Conservation (phyloP, 2,329 filamentous ascomycete genomes). For the Colletotrichum cereale region DNA sequence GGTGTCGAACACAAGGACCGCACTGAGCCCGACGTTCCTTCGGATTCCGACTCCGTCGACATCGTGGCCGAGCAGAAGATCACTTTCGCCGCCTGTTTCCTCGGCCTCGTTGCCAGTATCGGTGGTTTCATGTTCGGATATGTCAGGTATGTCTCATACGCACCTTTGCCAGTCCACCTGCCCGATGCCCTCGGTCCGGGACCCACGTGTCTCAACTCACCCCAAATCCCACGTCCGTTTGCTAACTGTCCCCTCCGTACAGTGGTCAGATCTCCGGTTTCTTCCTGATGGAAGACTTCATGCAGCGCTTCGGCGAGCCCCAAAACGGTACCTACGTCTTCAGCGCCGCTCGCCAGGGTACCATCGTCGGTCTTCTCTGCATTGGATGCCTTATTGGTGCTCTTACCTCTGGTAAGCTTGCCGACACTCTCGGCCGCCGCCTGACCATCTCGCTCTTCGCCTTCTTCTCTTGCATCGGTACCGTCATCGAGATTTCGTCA, state of each 20-base stretch:
- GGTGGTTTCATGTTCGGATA: slow-evolving; percentile 71
- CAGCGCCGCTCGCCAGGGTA: slow-evolving; percentile 70
- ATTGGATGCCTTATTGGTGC: slow-evolving; percentile 71
- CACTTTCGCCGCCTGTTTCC: slow-evolving; percentile 58
- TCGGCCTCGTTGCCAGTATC: slow-evolving; percentile 65
- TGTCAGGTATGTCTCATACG: slow-evolving; percentile 57
- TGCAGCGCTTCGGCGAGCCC: slow-evolving; percentile 63
- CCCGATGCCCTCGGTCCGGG: neutral
- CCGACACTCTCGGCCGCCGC: slow-evolving; percentile 72
- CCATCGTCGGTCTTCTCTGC: slow-evolving; percentile 72
- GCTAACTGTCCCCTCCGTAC: slow-evolving; percentile 3
- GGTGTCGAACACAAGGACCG: slow-evolving; percentile 36
- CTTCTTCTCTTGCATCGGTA: slow-evolving; percentile 73
- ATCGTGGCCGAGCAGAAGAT: slow-evolving; percentile 45
- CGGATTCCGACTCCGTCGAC: slow-evolving; percentile 25
- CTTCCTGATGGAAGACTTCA: slow-evolving; percentile 70
- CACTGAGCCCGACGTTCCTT: slow-evolving; percentile 7
- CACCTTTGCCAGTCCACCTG: neutral
- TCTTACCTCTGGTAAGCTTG: slow-evolving; percentile 69
- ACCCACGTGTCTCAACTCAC: neutral
- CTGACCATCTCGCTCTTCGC: slow-evolving; percentile 72
- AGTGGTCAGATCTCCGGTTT: slow-evolving; percentile 73
- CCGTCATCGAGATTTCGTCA: slow-evolving; percentile 73
- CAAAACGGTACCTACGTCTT: slow-evolving; percentile 60
- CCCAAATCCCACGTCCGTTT: neutral